Base-by-base conservation (phyloP, 345 rosid genomes). In the Moricandia moricandioides region DNA sequence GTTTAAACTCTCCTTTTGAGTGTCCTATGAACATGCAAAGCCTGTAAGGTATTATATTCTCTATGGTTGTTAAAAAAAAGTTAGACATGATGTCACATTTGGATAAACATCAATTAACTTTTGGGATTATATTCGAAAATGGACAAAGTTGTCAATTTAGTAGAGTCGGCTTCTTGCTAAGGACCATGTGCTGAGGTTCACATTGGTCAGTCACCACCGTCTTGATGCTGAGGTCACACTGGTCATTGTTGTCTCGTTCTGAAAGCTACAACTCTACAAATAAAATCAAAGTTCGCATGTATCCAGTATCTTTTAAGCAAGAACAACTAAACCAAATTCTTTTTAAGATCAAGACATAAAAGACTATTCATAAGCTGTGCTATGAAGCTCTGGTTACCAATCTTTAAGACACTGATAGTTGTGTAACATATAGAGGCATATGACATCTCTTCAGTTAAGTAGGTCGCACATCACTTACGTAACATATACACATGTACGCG, bases 141-240 rank as follows among this genome's bases (percentile, higher is more conserved):
- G 51, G 67, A 67, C 67, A 47, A 45, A 58, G 8, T 61, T 43
- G 30, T 66, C 56, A 56, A 30, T 65, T 40, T 55, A 55, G n/a
- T 17, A 27, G 21, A 65, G 47, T 73, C 67, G 67, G 72, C 67
- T 57, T 73, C 33, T 73, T 7, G 58, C n/a, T 7, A 39, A 64
- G 43, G 64, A 16, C 65, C 17, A 74, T 34, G 60, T 52, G 34
- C 71, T 64, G 16, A 65, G 51, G 49, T 74, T 74, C 35, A 64
- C 71, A 64, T 18, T 57, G 7, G 45, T 73, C 71, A 14, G 45
- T 73, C 71, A 14, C 4, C 54, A 6, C 49, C 49, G 49, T 43
- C 49, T 4, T 43, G 57, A 52, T 24, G 35, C 65, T 55, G 16
- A 65, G 37, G 49, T 74, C 37, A 65, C 71, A 65, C 33, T 43